phyloP scores from a whole-genome alignment of 805 yeast genomes.

The Suhomyces vadensis region DNA sequence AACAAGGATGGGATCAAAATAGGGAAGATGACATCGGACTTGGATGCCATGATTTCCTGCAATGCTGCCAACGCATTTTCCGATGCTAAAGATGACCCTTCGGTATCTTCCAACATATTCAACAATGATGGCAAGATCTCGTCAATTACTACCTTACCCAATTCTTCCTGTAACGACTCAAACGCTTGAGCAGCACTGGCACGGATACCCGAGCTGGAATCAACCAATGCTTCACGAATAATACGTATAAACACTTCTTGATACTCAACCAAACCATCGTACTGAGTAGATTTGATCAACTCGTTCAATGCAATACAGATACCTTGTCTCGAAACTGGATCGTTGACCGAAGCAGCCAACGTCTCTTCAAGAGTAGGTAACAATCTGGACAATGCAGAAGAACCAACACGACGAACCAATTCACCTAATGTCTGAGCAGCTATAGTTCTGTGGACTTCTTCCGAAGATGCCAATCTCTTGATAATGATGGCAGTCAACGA shows the following conservation, averaged over 20 bases:
- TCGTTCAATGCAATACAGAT: slow-evolving; percentile 92
- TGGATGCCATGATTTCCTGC: slow-evolving; percentile 87
- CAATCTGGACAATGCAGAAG: slow-evolving; percentile 77
- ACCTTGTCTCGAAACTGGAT: slow-evolving; percentile 87
- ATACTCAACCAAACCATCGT: slow-evolving; percentile 60
- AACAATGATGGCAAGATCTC: slow-evolving; percentile 84
- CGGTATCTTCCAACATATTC: slow-evolving; percentile 56
- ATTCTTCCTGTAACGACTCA: slow-evolving; percentile 77
- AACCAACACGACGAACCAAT: slow-evolving; percentile 89
- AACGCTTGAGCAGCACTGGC: slow-evolving; percentile 91
- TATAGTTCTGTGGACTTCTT: slow-evolving; percentile 74
- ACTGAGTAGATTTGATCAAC: slow-evolving; percentile 71
- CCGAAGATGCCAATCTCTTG: slow-evolving; percentile 78
- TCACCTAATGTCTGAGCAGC: slow-evolving; percentile 96
- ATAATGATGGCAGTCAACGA: slow-evolving; percentile 78
- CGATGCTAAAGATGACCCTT: slow-evolving; percentile 40
- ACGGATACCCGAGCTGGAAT: slow-evolving; percentile 70
- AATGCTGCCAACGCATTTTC: slow-evolving; percentile 83
- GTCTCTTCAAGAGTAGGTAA: slow-evolving; percentile 81
- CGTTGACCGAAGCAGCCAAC: slow-evolving; percentile 55
- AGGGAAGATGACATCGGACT: slow-evolving; percentile 91
- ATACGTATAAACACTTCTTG: slow-evolving; percentile 71
- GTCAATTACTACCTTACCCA: slow-evolving; percentile 86
- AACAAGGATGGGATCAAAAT: slow-evolving; percentile 83
- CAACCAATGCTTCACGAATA: slow-evolving; percentile 77